Base-by-base conservation (phyloP, 805 yeast genomes). In the Ogataea naganishii region DNA sequence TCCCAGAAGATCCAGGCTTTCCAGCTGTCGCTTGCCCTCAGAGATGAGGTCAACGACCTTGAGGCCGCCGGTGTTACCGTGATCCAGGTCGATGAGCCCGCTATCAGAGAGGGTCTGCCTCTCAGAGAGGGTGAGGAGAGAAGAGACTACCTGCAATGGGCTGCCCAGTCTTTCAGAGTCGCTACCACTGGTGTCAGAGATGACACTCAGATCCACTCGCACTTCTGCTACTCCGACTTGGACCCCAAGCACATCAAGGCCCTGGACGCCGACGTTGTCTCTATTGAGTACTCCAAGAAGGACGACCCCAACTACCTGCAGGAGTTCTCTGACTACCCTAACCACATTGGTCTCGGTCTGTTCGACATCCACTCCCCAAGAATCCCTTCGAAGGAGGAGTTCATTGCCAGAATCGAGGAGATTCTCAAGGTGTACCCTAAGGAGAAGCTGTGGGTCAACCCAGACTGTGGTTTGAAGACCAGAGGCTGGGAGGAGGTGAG, bases 181-280 rank as follows among this genome's bases (percentile, higher is more conserved):
- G 95, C 98, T 56, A 92, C 97, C 47, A 88, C 96, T 44, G 97
- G 96, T 71, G 98, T 92, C 47, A 73, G 73, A 56, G 80, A 92
- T 75, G 62, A 74, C 46, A 92, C 98, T 51, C 98, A 92, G 73
- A 86, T 92, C 66, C 98, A 92, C 80, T 89, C 97, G 41, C 98
- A 92, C 72, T 92, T 92, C 94, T 92, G 98, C 74, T 92, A 92
- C 88, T 92, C 98, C 40, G 98, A 92, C 68, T 78, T 92, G 66
- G 97, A 92, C 75, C 97, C 97, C 60, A 83, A 83, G 78, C 96
- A 89, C 69, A 92, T 92, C 77, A 89, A 92, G 79, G 96, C 97
- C 48, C 75, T 92, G 60, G 98, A 92, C 66, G 98, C 98, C 51
- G 98, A 92, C 67, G 98, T 92, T 52, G 98, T 92, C 44, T 89